Percentiles rank a stretch among this genome's conserved stretches.
Evolutionary conservation across 2,329 filamentous ascomycete species (phyloP).

Genomic region (Bretziella fagacearum): DNA sequence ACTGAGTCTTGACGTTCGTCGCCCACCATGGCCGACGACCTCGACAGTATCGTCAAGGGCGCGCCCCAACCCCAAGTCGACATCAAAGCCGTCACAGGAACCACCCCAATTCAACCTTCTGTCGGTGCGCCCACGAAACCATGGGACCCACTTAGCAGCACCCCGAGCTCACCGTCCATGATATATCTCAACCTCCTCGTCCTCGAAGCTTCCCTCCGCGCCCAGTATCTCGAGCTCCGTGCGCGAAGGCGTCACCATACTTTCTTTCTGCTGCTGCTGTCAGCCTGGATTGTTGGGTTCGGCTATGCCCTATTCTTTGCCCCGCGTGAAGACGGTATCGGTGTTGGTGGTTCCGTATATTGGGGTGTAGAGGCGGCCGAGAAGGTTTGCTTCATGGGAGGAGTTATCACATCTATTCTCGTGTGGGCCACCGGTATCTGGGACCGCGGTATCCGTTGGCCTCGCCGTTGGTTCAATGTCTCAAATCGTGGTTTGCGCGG

Average conservation of each 20-base stretch:
- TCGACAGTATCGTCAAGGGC: slow-evolving; percentile 89
- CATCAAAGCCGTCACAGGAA: slow-evolving; percentile 19
- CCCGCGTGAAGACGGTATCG: slow-evolving; percentile 86
- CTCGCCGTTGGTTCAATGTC: slow-evolving; percentile 72
- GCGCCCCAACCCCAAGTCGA: slow-evolving; percentile 49
- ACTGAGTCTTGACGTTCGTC: not conserved
- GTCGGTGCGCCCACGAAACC: slow-evolving; percentile 28
- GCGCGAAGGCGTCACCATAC: slow-evolving; percentile 80
- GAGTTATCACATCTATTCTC: slow-evolving; percentile 68
- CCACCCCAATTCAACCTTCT: slow-evolving; percentile 25
- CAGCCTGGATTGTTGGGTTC: slow-evolving; percentile 68
- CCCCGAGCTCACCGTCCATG: slow-evolving; percentile 83
- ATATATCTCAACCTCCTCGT: slow-evolving; percentile 98
- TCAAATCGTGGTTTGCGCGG: slow-evolving; percentile 77
- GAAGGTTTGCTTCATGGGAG: slow-evolving; percentile 81
- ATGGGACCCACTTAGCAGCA: slow-evolving; percentile 57
- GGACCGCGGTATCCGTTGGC: slow-evolving; percentile 90
- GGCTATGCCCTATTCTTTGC: slow-evolving; percentile 81
- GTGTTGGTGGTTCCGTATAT: slow-evolving; percentile 85
- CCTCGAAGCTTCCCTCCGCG: slow-evolving; percentile 81
- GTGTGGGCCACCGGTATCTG: slow-evolving; percentile 94
- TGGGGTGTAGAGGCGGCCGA: slow-evolving; percentile 86
- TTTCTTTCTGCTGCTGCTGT: slow-evolving; percentile 70
- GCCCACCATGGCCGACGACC: slow-evolving; percentile 13
- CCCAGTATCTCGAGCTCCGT: slow-evolving; percentile 81